Conservation (phyloP, 2,329 filamentous ascomycete genomes). For the Hirsutella minnesotensis region DNA sequence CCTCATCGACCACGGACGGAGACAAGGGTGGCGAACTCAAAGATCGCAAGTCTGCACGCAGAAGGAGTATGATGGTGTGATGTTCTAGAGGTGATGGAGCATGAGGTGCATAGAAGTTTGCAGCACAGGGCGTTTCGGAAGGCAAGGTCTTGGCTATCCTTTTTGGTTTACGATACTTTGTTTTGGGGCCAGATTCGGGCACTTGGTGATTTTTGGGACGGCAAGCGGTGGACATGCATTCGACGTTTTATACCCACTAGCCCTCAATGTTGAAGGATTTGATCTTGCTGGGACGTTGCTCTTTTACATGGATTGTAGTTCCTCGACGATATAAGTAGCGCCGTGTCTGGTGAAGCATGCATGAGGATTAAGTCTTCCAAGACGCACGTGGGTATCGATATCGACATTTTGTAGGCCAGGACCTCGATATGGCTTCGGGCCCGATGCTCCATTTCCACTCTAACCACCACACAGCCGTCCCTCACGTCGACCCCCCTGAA, state of each 20-base stretch:
- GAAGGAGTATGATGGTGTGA: constrained; percentile 51
- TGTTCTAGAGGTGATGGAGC: constrained; percentile 20
- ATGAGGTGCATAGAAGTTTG: constrained; percentile 8
- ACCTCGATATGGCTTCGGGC: too few species aligned
- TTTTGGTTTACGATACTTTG: too few species aligned
- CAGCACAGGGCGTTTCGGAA: constrained; percentile 11
- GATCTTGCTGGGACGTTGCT: constrained; percentile 4
- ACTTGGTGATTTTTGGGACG: constrained; percentile 16
- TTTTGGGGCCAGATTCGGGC: neutral
- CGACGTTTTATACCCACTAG: constrained; percentile 17
- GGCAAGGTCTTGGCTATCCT: too few species aligned
- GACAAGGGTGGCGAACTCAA: constrained; percentile 19
- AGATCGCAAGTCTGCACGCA: constrained; percentile 26
- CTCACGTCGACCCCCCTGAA: constrained; percentile 36
- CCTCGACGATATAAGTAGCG: too few species aligned
- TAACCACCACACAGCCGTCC: neutral
- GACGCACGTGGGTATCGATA: too few species aligned
- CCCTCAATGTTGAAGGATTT: constrained; percentile 11
- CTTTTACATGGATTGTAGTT: too few species aligned
- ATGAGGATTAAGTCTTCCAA: too few species aligned
- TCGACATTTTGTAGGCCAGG: too few species aligned
- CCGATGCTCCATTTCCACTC: too few species aligned
- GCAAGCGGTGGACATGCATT: constrained; percentile 16
- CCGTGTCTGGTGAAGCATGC: too few species aligned
- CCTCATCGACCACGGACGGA: constrained; percentile 25